Base-by-base conservation (phyloP, 2,329 filamentous ascomycete genomes). In the Curvularia sp. region DNA sequence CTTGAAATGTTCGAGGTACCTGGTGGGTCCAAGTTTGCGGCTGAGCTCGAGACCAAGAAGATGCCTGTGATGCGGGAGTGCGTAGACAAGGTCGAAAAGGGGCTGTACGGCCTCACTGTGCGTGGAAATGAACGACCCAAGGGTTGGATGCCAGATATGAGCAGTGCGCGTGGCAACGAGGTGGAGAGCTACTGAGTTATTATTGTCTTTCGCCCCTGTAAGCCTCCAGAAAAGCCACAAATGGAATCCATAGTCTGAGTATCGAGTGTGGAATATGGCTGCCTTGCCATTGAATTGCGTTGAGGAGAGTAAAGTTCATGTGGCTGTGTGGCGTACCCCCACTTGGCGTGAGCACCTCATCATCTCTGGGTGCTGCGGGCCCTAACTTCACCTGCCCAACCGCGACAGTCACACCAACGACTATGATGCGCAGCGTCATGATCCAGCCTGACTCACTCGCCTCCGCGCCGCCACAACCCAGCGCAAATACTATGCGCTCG, bases 51-150 rank as follows among this genome's bases (percentile, higher is more conserved):
- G 48, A 65, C 59, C 49, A 89, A 89, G 78, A 99, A 99, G 83
- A 86, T 92, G 79, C 87, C 88, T 41, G 89, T 93, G 0, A 96
- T 97, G 90, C 85, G 89, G 70, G 86, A 86, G 72, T 96, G 92
- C 75, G 93, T 99, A 26, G 88, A 90, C 72, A 99, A 99, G 83
- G 95, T 99, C 10, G 95, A 99, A 83, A 88, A 87, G 65, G 86
- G 94, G 24, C 88, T 93, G 30, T 99, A 98, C 77, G 92, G 93
- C 4, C 86, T 97, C 66, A 87, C 89, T 30, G 91, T 99, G 22
- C 84, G 95, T 52, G 94, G 94, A 0, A 91, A 89, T 52, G 95
- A 99, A 81, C 82, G 93, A 62, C 94, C 94, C 0, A 91, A 90
- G 73, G 94, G 94, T 0, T 98, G 94, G 94, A 85, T 95, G 73